phyloP scores from a whole-genome alignment of 2,329 filamentous ascomycete genomes.

The Fusarium torulosum region DNA sequence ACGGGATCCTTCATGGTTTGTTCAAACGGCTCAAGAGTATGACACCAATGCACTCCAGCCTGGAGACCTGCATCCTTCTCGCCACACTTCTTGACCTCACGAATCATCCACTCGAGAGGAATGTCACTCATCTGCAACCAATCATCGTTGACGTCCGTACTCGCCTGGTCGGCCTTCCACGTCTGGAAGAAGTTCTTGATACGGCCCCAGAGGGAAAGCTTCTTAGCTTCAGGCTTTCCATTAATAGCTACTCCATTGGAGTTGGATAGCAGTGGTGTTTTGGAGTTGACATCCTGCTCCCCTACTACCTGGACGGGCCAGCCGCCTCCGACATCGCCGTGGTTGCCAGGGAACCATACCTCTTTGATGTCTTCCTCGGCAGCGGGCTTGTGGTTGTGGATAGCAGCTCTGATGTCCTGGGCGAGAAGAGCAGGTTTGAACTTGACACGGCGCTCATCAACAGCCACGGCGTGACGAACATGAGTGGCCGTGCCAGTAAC shows the following conservation, averaged over 20 bases:
- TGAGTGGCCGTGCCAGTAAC: constrained; percentile 58
- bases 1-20: constrained; percentile 47
- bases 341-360: constrained; percentile 68
- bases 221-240: constrained; percentile 23
- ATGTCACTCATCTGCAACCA: constrained; percentile 63
- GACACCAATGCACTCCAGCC: constrained; percentile 54
- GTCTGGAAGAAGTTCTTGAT: constrained; percentile 55
- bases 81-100: constrained; percentile 59
- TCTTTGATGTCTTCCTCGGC: constrained; percentile 59
- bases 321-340: constrained; percentile 67
- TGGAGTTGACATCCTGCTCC: constrained; percentile 32
- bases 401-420: constrained; percentile 53
- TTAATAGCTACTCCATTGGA: background rate
- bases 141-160: constrained; percentile 50
- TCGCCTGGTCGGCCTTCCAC: constrained; percentile 50
- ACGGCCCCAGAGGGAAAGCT: constrained; percentile 51
- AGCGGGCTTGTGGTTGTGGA: constrained; percentile 32
- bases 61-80: constrained; percentile 41
- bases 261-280: background rate
- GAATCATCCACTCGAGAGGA: constrained; percentile 66
- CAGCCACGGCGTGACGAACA: constrained; percentile 65
- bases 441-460: constrained; percentile 67
- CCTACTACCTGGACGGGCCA: constrained; percentile 54
- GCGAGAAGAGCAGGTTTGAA: constrained; percentile 65
- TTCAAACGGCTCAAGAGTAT: constrained; percentile 52